phyloP scores from a whole-genome alignment of 352 stramenopile species.

The Thalassiosira mediterranea region DNA sequence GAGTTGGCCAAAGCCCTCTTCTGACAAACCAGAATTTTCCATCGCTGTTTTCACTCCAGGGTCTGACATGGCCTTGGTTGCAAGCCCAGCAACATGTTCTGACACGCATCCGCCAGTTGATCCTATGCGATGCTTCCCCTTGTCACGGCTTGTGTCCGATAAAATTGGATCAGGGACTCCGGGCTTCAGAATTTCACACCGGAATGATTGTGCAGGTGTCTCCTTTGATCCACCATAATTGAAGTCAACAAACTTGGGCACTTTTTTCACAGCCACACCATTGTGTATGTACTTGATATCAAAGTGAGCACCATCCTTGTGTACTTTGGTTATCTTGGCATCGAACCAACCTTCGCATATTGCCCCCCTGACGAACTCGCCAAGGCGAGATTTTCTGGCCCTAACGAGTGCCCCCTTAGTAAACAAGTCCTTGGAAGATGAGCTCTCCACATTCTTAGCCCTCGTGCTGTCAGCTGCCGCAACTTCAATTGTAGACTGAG shows the following conservation, averaged over 20 bases:
- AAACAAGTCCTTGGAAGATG: slow-evolving; percentile 21
- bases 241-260: slow-evolving; percentile 74
- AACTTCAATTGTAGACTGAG: slow-evolving; percentile 63
- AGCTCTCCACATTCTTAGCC: slow-evolving; percentile 35
- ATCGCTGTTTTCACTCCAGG: slow-evolving; percentile 65
- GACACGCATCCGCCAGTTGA: slow-evolving; percentile 79
- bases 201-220: slow-evolving; percentile 52
- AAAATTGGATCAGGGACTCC: slow-evolving; percentile 75
- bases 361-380: slow-evolving; percentile 67
- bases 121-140: slow-evolving; percentile 63
- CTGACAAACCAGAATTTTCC: slow-evolving; percentile 66
- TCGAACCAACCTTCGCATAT: slow-evolving; percentile 80
- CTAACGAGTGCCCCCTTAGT: slow-evolving; percentile 64
- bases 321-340: slow-evolving; percentile 65
- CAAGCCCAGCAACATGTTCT: slow-evolving; percentile 70
- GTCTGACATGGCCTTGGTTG: slow-evolving; percentile 64
- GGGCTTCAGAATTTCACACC: slow-evolving; percentile 71
- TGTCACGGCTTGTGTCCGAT: slow-evolving; percentile 40
- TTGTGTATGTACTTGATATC: slow-evolving; percentile 83
- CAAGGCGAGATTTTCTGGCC: slow-evolving; percentile 65
- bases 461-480: slow-evolving; percentile 57
- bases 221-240: slow-evolving; percentile 58
- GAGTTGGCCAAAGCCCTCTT: slow-evolving; percentile 87
- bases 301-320: slow-evolving; percentile 52
- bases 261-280: slow-evolving; percentile 59